These are phyloP conservation scores for Pythium monospermum DNA, from an alignment of 352 stramenopile species.

Conservation along the genomic window DNA sequence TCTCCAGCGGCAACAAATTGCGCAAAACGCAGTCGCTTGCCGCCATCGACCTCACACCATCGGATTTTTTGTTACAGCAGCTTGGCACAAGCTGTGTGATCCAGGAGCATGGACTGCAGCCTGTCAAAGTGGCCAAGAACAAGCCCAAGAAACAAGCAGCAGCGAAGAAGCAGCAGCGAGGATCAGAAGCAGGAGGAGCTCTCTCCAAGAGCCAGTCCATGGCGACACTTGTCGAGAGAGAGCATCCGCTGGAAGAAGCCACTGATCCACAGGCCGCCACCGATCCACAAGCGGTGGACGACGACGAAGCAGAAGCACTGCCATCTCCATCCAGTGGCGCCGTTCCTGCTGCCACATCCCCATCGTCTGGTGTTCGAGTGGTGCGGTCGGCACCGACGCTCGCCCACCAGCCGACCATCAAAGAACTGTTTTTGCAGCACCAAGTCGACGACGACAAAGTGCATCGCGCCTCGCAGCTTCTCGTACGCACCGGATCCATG, in stretches of 20 bases:
- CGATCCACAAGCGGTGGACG: not conserved
- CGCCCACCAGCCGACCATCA: constrained; percentile 21
- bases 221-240: too few species aligned
- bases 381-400: constrained; percentile 13
- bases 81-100: constrained; percentile 61
- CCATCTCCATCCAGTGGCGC: not conserved
- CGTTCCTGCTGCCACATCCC: too few species aligned
- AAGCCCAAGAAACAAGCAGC: constrained; percentile 16
- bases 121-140: constrained; percentile 1
- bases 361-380: not conserved
- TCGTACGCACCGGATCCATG: constrained; percentile 17
- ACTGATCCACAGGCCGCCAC: too few species aligned
- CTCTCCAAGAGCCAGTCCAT: too few species aligned
- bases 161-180: too few species aligned
- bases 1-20: constrained; percentile 30
- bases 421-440: constrained; percentile 35
- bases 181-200: not conserved
- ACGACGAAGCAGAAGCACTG: not conserved
- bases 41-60: constrained; percentile 54
- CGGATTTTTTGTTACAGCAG: constrained; percentile 59
- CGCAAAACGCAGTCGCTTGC: constrained; percentile 28
- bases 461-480: constrained; percentile 19
- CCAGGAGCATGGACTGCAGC: constrained; percentile 7
- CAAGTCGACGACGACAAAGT: constrained; percentile 26
- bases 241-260: too few species aligned